These are phyloP conservation scores for Strobilomyces confusus DNA, from an alignment of 768 basidiomycete genomes.

Conservation along the genomic window DNA sequence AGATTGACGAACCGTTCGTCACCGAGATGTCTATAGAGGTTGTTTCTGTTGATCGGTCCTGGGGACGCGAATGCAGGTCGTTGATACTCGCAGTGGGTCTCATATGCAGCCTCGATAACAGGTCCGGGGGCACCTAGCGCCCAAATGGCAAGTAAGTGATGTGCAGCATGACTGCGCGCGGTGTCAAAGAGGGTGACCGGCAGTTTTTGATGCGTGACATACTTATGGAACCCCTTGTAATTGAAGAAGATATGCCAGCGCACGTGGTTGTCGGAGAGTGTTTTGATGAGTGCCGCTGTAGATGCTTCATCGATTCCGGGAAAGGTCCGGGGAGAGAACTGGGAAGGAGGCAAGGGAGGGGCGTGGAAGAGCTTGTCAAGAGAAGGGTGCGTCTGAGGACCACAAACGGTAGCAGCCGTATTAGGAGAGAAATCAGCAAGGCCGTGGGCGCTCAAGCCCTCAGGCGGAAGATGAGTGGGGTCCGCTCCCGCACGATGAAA, in stretches of 20 bases:
- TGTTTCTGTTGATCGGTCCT: slow-evolving; percentile 28
- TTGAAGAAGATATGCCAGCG: slow-evolving; percentile 57
- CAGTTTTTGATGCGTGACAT: slow-evolving; percentile 4
- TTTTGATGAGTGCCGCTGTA: slow-evolving; percentile 36
- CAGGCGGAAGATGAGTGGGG: slow-evolving; percentile 18
- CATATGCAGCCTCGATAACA: slow-evolving; percentile 42
- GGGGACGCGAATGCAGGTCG: slow-evolving; percentile 33
- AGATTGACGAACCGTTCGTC: slow-evolving; percentile 43
- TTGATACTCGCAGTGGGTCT: slow-evolving; percentile 37
- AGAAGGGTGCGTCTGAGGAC: slow-evolving; percentile 7
- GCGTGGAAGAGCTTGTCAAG: slow-evolving; percentile 20
- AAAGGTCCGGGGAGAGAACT: slow-evolving; percentile 31
- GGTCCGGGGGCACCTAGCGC: slow-evolving; percentile 49
- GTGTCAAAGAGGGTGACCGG: slow-evolving; percentile 18
- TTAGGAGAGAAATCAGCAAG: slow-evolving; percentile 18
- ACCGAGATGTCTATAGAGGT: slow-evolving; percentile 53
- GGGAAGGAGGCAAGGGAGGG: slow-evolving; percentile 28
- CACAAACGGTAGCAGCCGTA: slow-evolving; percentile 11
- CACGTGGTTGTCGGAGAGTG: slow-evolving; percentile 48
- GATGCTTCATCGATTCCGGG: slow-evolving; percentile 37
- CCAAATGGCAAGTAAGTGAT: slow-evolving; percentile 57
- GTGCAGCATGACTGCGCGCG: slow-evolving; percentile 47
- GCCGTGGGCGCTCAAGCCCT: slow-evolving; percentile 20
- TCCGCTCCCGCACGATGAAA: slow-evolving; percentile 17
- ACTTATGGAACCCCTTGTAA: slow-evolving; percentile 32